Base-by-base conservation (phyloP, 768 basidiomycete genomes). In the Psilocybe azurescens region DNA sequence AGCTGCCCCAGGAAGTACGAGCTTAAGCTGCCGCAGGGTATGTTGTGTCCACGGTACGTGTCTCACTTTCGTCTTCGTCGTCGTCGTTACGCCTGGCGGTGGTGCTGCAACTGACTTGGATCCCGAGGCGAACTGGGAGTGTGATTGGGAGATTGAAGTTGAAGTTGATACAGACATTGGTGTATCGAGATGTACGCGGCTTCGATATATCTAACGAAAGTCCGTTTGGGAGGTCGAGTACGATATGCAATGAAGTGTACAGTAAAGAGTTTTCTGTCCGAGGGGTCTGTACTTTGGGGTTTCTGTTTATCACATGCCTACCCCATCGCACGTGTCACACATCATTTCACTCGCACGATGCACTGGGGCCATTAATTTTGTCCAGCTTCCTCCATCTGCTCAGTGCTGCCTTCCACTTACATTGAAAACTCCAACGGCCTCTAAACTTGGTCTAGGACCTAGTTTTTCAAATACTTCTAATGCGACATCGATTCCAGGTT, bases 1-100 rank as follows among this genome's bases (percentile, higher is more conserved):
- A 44, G 75, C 69, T 1, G 79, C 86, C 10, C 91, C 91, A n/a
- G 91, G 90, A 10, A 92, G 68, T 50, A 91, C 84, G 58, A 92
- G 87, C 70, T 92, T 90, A 70, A 93, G 82, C 77, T 92, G 91
- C 53, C 83, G 81, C 59, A 85, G 70, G 1, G 86, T 84, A 72
- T 92, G 87, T 59, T 77, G 71, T 36, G 68, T 65, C 74, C 74
- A 75, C 9, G 74, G 70, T 53, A 72, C 65, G 49, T 68, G 69
- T 66, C 60, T 56, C 61, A 63, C 61, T 52, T 55, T 49, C 63
- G 60, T 61, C 63, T 36, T 60, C 50, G 36, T 53, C 32, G 58
- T 56, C 39, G 58, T 29, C 33, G 36, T 39, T 54, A n/a, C 14
- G 30, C 44, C 50, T n/a, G 51, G 56, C 33, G 59, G 18, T 30